phyloP scores from a whole-genome alignment of 495 filamentous ascomycete genomes.

The Letharia lupina region DNA sequence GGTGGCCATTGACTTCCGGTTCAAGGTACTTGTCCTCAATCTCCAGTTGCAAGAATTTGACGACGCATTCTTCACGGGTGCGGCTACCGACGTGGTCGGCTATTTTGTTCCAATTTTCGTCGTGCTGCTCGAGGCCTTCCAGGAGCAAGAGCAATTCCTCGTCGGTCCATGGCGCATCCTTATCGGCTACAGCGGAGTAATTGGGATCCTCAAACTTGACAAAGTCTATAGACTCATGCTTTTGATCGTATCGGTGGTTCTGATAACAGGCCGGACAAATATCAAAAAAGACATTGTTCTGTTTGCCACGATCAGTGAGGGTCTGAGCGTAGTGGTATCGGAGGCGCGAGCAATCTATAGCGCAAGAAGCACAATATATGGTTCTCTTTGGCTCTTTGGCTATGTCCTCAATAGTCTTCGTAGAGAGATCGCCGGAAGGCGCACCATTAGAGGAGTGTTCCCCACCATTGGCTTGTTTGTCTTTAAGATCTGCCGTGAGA shows the following conservation, averaged over 20 bases:
- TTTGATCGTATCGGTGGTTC: conserved; percentile 68
- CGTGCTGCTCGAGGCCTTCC: conserved; percentile 81
- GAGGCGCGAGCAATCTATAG: conserved; percentile 83
- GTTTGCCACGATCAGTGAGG: conserved; percentile 46
- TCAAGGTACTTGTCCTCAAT: conserved; percentile 87
- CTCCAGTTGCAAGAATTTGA: conserved; percentile 87
- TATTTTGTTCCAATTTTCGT: conserved; percentile 92
- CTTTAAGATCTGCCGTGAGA: conserved; percentile 46
- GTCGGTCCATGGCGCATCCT: conserved; percentile 83
- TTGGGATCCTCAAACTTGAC: conserved; percentile 79
- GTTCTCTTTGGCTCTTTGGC: conserved; percentile 57
- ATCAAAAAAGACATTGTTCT: conserved; percentile 62
- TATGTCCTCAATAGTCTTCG: conserved; percentile 53
- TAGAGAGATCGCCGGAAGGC: conserved; percentile 35
- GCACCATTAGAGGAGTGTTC: conserved; percentile 50
- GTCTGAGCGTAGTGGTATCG: conserved; percentile 78
- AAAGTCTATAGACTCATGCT: conserved; percentile 64
- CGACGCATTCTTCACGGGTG: conserved; percentile 90
- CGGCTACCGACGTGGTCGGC: conserved; percentile 83
- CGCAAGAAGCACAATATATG: conserved; percentile 80
- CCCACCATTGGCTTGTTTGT: conserved; percentile 72
- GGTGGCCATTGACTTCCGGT: conserved; percentile 54
- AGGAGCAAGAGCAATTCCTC: conserved; percentile 75
- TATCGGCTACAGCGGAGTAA: conserved; percentile 64
- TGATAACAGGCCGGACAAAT: conserved; percentile 84